A percentile compares a stretch with the other conserved stretches of the same genome.
Conservation (phyloP, 139 green algal species). For the Picochlorum sp. region DNA sequence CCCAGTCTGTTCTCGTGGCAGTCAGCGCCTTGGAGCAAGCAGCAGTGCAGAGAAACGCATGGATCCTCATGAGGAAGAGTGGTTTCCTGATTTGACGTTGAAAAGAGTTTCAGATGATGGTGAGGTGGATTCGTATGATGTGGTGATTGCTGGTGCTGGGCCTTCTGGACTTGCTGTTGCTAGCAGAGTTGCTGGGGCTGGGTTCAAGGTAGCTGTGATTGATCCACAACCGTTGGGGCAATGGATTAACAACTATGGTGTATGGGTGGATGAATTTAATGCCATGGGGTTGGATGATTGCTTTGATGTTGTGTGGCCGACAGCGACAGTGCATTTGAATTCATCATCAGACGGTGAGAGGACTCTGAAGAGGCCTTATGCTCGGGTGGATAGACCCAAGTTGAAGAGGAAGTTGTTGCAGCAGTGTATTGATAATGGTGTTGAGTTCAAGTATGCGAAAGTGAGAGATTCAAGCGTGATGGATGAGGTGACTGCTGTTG, state of each 20-base stretch:
- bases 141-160: constrained; percentile 82
- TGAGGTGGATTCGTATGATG: constrained; percentile 36
- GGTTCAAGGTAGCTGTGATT: constrained; percentile 71
- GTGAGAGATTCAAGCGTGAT: constrained; percentile 20
- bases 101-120: neutral
- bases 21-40: too few species aligned
- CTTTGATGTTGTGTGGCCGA: constrained; percentile 74
- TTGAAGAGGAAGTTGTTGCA: constrained; percentile 85
- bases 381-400: constrained; percentile 76
- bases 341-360: neutral
- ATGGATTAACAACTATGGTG: constrained; percentile 98
- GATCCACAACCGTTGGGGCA: constrained; percentile 67
- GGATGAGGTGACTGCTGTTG: constrained; percentile 22
- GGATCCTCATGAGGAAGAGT: neutral
- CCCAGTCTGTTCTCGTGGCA: too few species aligned
- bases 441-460: constrained; percentile 47
- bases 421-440: constrained; percentile 39
- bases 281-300: constrained; percentile 82
- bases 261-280: constrained; percentile 97
- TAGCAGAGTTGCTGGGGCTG: constrained; percentile 44
- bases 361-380: constrained; percentile 77
- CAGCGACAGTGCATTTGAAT: constrained; percentile 81
- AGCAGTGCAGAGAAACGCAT: too few species aligned
- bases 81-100: constrained; percentile 9
- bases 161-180: constrained; percentile 79